Evolutionary conservation across 495 filamentous ascomycete species (phyloP), one percentile per base, ranked within the genome.

Genomic region (Lindgomyces ingoldianus): DNA sequence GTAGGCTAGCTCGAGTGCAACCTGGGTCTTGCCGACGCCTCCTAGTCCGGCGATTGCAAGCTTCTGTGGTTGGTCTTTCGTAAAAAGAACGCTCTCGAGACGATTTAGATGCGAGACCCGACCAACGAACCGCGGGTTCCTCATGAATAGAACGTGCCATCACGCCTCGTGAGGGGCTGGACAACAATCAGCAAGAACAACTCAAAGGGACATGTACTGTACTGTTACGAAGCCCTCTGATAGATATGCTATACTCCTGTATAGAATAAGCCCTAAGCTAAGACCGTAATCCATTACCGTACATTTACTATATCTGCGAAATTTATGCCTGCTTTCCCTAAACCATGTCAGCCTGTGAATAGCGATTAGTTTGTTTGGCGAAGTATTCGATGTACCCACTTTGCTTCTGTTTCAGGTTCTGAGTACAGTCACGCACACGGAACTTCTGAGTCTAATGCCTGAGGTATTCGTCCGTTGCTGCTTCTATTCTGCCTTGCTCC

Each of bases 11-110:
- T 62, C 30, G 12, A 62, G 30, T 11, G 59, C 50, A 36, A 62
- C 18, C 48, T 62, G 59, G 11, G 59, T 62, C 59, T 62, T 62
- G 25, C 59, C 59, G 2, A 55, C 33, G 12, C 59, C 59, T 19
- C 59, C 59, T 11, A 62, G 50, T 1, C 59, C 59, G 8, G n/a
- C 2, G 19, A 62, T 53, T 25, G 59, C 59, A n/a, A 57, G 16
- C 44, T 12, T 47, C 19, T 6, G 6, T 4, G 29, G 10, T 4
- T 57, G 53, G 12, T 45, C 2, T 11, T 45, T 19, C 3, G 18
- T 3, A 25, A 27, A 52, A 8, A 52, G 48, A 39, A 6, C 14
- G 6, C 14, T 14, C 33, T 39, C 33, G 6, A 39, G 14, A 6
- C 14, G 33, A 14, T 39, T 14, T 6, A 39, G 33, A 6, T 39